Conservation (phyloP, 2,329 filamentous ascomycete species). For the Ceratocystis eucalypticola region DNA sequence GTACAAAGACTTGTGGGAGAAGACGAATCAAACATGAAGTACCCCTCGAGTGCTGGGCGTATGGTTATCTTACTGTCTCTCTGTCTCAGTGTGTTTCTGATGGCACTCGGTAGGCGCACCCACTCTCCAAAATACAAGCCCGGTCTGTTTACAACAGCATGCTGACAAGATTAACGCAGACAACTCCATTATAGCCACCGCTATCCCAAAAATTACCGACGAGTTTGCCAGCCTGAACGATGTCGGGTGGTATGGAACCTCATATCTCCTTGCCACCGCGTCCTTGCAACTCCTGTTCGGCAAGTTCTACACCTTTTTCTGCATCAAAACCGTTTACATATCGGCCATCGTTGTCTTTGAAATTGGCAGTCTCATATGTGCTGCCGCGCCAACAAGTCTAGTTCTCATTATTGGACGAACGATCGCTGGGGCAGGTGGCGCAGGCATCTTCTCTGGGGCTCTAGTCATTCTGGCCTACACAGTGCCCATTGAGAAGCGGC, state of each 20-base stretch:
- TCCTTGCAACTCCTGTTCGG: constrained; percentile 31
- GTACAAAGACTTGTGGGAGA: neutral
- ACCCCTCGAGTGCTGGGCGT: constrained; percentile 1
- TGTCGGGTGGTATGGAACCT: constrained; percentile 37
- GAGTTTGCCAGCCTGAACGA: constrained; percentile 33
- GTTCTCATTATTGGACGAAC: constrained; percentile 28
- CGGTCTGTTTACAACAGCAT: neutral
- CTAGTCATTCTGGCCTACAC: constrained; percentile 31
- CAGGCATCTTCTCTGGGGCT: constrained; percentile 35
- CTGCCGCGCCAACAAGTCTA: constrained; percentile 25
- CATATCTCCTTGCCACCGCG: constrained; percentile 31
- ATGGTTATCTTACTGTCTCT: constrained; percentile 24
- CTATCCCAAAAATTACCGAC: constrained; percentile 33
- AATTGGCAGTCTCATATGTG: constrained; percentile 32
- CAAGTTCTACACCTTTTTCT: constrained; percentile 34
- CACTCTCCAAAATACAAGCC: no score
- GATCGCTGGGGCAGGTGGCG: constrained; percentile 30
- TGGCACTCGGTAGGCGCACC: constrained; percentile 28
- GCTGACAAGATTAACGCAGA: constrained; percentile 21
- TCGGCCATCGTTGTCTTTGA: constrained; percentile 31
- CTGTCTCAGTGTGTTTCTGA: constrained; percentile 29
- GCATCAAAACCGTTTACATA: constrained; percentile 32
- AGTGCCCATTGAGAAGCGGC: constrained; percentile 26
- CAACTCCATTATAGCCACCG: constrained; percentile 32
- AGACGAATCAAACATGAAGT: neutral